Conservation (phyloP, 2,329 filamentous ascomycete species). For the Tolypocladium cylindrosporum region DNA sequence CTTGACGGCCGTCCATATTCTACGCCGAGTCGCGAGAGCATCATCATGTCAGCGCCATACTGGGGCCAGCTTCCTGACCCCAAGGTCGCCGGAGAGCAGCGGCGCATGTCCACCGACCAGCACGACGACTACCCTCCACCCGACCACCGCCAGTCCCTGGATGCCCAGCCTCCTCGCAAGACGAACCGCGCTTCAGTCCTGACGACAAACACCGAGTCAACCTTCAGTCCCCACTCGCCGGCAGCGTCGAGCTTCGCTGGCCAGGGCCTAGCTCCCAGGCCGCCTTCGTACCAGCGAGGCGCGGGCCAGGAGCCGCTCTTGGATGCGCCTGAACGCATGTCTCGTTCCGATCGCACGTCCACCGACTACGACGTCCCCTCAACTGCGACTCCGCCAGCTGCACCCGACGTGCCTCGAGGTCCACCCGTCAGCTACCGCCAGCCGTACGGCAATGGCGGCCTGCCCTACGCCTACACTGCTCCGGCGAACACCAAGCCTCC, state of each 20-base stretch:
- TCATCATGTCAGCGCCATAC: slow-evolving; percentile 41
- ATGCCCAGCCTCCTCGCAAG: slow-evolving; percentile 30
- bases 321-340: slow-evolving; percentile 11
- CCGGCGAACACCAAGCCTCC: slow-evolving; percentile 5
- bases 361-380: slow-evolving; percentile 27
- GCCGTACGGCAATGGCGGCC: slow-evolving; percentile 25
- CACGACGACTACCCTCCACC: slow-evolving; percentile 16
- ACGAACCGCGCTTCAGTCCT: slow-evolving; percentile 44
- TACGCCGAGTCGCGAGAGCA: not conserved
- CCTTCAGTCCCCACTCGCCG: slow-evolving; percentile 48
- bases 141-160: slow-evolving; percentile 21
- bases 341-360: slow-evolving; percentile 5
- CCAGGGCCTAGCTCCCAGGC: slow-evolving; percentile 47
- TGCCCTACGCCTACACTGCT: slow-evolving; percentile 13
- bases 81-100: slow-evolving; percentile 28
- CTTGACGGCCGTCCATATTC: not conserved
- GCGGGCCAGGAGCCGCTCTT: slow-evolving; percentile 28
- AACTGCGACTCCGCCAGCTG: slow-evolving; percentile 34
- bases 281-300: slow-evolving; percentile 44
- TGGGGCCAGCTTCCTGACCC: slow-evolving; percentile 48
- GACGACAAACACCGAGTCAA: slow-evolving; percentile 47
- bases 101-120: slow-evolving; percentile 10
- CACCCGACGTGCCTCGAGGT: slow-evolving; percentile 50
- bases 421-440: slow-evolving; percentile 49
- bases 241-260: slow-evolving; percentile 38